These are phyloP conservation scores for Erodium maritimum DNA, from an alignment of 345 rosid genomes.

Conservation along the genomic window DNA sequence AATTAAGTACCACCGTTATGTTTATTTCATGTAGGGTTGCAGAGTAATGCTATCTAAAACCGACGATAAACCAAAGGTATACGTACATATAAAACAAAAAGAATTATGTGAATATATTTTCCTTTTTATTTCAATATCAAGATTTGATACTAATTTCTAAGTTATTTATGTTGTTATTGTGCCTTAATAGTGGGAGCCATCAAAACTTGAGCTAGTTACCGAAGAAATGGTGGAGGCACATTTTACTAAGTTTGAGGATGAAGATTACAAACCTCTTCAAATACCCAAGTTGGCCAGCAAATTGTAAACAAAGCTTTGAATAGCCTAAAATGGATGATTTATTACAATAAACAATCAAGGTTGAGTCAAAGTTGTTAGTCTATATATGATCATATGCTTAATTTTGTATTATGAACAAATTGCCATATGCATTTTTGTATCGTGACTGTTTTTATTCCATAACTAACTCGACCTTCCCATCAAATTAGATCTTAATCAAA, in stretches of 20 bases:
- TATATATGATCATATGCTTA: no score
- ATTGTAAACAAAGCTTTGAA: no score
- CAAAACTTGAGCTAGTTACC: slow-evolving; percentile 1
- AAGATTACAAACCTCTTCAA: no score
- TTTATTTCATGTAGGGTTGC: slow-evolving; percentile 9
- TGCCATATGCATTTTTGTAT: no score
- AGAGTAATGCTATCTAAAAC: slow-evolving; percentile 16
- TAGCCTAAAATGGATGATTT: no score
- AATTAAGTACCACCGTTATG: background rate
- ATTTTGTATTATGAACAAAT: no score
- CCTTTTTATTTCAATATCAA: background rate
- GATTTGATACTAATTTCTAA: background rate
- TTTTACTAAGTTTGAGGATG: background rate
- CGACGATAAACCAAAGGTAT: slow-evolving; percentile 17
- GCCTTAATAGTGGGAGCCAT: slow-evolving; percentile 7
- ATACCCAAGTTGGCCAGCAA: no score
- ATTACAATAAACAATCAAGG: no score
- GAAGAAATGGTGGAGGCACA: slow-evolving; percentile 2
- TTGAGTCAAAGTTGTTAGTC: no score
- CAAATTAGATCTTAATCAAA: no score
- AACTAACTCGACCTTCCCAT: no score
- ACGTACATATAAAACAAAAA: background rate
- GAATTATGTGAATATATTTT: background rate
- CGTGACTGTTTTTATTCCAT: no score
- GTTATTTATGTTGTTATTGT: background rate